Percentiles rank a stretch among this genome's conserved stretches.
phyloP scores from a whole-genome alignment of 2,329 filamentous ascomycete genomes.

The Cladorrhinum sp. region DNA sequence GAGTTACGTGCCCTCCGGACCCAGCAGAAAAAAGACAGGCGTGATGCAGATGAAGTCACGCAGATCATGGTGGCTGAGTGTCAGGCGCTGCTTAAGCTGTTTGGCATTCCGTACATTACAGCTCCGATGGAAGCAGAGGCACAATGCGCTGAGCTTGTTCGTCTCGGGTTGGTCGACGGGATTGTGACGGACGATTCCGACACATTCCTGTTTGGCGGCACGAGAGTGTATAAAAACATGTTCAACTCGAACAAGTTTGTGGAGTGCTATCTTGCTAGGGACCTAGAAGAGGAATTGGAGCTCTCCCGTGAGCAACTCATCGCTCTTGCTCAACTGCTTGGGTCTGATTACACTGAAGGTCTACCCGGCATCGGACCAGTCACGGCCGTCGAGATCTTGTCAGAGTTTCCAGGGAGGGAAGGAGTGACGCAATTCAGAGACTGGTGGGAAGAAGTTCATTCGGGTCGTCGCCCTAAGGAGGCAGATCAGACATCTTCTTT shows the following conservation, averaged over 20 bases:
- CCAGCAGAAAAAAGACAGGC: slow-evolving; percentile 95
- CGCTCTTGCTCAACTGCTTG: slow-evolving; percentile 82
- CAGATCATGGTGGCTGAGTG: slow-evolving; percentile 96
- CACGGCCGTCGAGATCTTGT: slow-evolving; percentile 88
- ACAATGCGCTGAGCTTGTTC: slow-evolving; percentile 89
- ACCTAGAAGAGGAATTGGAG: slow-evolving; percentile 86
- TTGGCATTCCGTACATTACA: slow-evolving; percentile 93
- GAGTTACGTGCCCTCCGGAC: slow-evolving; percentile 82
- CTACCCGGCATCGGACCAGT: slow-evolving; percentile 89
- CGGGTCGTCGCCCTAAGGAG: slow-evolving; percentile 60
- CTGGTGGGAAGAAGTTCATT: slow-evolving; percentile 84
- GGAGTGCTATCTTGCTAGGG: slow-evolving; percentile 83
- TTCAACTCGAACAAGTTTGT: slow-evolving; percentile 98
- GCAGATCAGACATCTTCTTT: slow-evolving; percentile 62
- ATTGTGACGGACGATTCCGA: slow-evolving; percentile 98
- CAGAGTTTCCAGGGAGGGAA: slow-evolving; percentile 68
- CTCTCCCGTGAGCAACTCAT: slow-evolving; percentile 86
- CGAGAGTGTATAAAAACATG: slow-evolving; percentile 98
- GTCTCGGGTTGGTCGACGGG: slow-evolving; percentile 84
- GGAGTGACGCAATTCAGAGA: slow-evolving; percentile 72
- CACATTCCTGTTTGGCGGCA: slow-evolving; percentile 94
- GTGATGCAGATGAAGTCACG: slow-evolving; percentile 95
- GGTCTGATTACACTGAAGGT: slow-evolving; percentile 93
- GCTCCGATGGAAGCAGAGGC: slow-evolving; percentile 99
- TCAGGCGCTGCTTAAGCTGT: slow-evolving; percentile 82